phyloP scores from a whole-genome alignment of 164 flowering plant genomes.

The Berberis thunbergii region DNA sequence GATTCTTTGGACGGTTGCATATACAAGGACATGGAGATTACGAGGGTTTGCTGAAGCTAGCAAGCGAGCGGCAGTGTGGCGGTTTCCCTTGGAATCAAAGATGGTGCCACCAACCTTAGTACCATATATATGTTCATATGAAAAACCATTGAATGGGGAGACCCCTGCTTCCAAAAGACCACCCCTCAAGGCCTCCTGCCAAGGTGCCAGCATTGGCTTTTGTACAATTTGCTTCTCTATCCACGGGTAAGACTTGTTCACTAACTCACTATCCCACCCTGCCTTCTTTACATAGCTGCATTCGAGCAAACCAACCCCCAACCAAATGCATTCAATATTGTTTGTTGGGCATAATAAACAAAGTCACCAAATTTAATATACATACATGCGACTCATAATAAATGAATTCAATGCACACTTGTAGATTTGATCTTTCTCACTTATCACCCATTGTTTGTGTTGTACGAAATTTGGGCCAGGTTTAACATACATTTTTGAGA shows the following conservation, averaged over 20 bases:
- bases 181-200: conserved; percentile 71
- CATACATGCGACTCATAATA: too few species aligned
- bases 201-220: conserved; percentile 41
- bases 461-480: too few species aligned
- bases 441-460: too few species aligned
- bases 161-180: conserved; percentile 70
- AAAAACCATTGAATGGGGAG: conserved; percentile 78
- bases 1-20: conserved; percentile 67
- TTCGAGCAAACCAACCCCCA: background rate
- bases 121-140: conserved; percentile 74
- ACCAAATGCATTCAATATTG: background rate
- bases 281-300: conserved; percentile 45
- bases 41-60: conserved; percentile 46
- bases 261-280: conserved; percentile 70
- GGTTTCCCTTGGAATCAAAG: conserved; percentile 57
- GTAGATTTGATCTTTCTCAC: too few species aligned
- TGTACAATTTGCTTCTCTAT: conserved; percentile 68
- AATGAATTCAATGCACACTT: too few species aligned
- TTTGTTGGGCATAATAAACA: too few species aligned
- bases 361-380: too few species aligned
- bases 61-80: conserved; percentile 86
- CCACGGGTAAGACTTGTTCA: conserved; percentile 85
- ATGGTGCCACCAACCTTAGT: conserved; percentile 94
- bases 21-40: conserved; percentile 50
- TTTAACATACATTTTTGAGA: too few species aligned